These are phyloP conservation scores for Trichomonas gallinae DNA, from an alignment of 208 protist genomes.

Conservation along the genomic window DNA sequence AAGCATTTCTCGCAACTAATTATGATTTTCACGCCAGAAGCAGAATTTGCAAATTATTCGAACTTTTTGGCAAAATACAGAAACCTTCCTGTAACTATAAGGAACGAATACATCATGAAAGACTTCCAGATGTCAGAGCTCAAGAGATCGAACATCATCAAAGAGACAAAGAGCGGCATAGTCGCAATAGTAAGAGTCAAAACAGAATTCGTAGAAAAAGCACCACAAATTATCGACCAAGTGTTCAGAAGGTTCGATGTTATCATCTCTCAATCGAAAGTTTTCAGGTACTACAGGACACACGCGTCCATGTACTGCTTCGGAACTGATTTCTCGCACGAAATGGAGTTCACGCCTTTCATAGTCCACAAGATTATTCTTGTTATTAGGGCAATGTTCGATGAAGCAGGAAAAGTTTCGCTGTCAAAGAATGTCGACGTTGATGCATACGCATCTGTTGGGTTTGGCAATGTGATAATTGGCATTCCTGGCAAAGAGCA, in stretches of 20 bases:
- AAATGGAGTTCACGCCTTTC: not conserved
- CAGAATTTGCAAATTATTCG: not conserved
- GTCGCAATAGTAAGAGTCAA: not conserved
- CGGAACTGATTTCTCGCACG: not conserved
- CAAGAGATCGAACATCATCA: not conserved
- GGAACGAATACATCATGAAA: not conserved
- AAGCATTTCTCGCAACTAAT: not conserved
- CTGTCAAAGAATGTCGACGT: too few relatives aligned
- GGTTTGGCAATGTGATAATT: too few relatives aligned
- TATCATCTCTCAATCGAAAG: not conserved
- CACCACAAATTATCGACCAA: not conserved
- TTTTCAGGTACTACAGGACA: not conserved
- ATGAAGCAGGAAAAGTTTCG: not conserved
- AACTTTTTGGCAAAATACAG: not conserved
- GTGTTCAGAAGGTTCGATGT: not conserved
- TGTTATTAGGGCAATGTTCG: not conserved
- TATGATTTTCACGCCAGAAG: not conserved
- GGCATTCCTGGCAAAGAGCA: not conserved
- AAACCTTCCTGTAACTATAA: not conserved
- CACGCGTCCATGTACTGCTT: not conserved
- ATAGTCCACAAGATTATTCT: not conserved
- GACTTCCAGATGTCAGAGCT: not conserved
- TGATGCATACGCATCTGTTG: too few relatives aligned
- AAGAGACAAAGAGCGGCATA: not conserved
- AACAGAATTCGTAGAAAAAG: not conserved